Evolutionary conservation across 495 filamentous ascomycete genomes (phyloP).

Genomic region (Penicillium macrosclerotiorum): DNA sequence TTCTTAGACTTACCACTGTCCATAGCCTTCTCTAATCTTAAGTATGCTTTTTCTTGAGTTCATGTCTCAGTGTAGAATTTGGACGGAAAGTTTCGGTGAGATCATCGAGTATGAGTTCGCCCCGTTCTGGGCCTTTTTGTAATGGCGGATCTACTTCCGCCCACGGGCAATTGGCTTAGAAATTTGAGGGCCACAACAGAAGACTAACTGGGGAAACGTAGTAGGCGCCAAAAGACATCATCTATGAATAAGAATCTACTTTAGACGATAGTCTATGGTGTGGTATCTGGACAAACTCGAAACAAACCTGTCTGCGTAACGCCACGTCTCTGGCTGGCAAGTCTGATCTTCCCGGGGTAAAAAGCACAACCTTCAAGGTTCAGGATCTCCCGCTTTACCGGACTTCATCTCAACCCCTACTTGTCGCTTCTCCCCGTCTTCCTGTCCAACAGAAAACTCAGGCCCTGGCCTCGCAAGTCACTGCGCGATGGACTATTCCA

Average conservation of each 20-base stretch:
- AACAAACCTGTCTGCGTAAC: too few species aligned
- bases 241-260: too few species aligned
- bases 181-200: too few species aligned
- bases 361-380: conserved; percentile 3
- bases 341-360: conserved; percentile 2
- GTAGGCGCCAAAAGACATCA: too few species aligned
- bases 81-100: conserved; percentile 11
- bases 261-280: too few species aligned
- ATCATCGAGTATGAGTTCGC: conserved; percentile 17
- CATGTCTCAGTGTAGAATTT: neutral
- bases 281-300: too few species aligned
- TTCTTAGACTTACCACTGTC: neutral
- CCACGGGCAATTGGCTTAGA: too few species aligned
- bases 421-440: neutral
- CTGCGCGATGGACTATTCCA: conserved; percentile 41
- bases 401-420: neutral
- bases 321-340: neutral
- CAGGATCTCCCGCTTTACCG: neutral
- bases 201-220: too few species aligned
- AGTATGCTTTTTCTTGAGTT: neutral
- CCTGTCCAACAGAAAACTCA: neutral
- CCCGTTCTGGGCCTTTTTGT: conserved; percentile 10
- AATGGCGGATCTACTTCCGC: conserved; percentile 8
- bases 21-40: conserved; percentile 10
- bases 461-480: neutral